A percentile compares a stretch with the other conserved stretches of the same genome.
Conservation (phyloP, 2,329 filamentous ascomycete genomes). For the Phoma sp. region DNA sequence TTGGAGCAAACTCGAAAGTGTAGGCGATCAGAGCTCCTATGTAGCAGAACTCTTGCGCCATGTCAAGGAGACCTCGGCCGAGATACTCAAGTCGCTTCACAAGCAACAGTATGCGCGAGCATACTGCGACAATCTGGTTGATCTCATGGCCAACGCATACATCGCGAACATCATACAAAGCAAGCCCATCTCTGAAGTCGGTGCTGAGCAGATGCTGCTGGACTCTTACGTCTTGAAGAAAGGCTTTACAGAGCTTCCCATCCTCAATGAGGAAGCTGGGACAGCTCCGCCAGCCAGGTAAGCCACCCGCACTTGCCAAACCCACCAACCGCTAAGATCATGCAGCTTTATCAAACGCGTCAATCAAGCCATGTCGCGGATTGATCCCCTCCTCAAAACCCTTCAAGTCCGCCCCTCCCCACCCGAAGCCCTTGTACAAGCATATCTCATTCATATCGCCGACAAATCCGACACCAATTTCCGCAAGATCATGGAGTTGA, state of each 20-base stretch:
- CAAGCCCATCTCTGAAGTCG: constrained; percentile 88
- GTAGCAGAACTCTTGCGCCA: constrained; percentile 79
- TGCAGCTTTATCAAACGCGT: constrained; percentile 84
- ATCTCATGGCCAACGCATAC: constrained; percentile 80
- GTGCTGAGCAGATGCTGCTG: constrained; percentile 96
- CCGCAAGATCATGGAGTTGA: constrained; percentile 92
- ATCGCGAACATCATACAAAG: constrained; percentile 86
- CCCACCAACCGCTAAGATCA: constrained; percentile 20
- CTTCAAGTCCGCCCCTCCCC: constrained; percentile 91
- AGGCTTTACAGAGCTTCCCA: constrained; percentile 74
- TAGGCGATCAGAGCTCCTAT: constrained; percentile 92
- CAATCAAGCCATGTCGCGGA: constrained; percentile 79
- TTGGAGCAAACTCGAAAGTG: constrained; percentile 92
- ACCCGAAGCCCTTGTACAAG: constrained; percentile 92
- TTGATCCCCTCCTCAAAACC: constrained; percentile 94
- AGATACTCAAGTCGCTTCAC: constrained; percentile 77
- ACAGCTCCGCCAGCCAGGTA: constrained; percentile 63
- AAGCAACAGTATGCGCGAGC: constrained; percentile 95
- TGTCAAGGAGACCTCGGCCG: constrained; percentile 73
- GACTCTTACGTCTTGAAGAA: constrained; percentile 92
- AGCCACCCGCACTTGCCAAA: constrained; percentile 17
- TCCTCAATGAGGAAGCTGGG: constrained; percentile 61
- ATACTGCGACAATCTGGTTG: constrained; percentile 95
- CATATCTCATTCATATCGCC: constrained; percentile 95
- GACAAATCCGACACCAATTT: constrained; percentile 95